Evolutionary conservation across 768 basidiomycete genomes (phyloP), one percentile per base, ranked within the genome.

Genomic region (Clitopilus hobsonii): DNA sequence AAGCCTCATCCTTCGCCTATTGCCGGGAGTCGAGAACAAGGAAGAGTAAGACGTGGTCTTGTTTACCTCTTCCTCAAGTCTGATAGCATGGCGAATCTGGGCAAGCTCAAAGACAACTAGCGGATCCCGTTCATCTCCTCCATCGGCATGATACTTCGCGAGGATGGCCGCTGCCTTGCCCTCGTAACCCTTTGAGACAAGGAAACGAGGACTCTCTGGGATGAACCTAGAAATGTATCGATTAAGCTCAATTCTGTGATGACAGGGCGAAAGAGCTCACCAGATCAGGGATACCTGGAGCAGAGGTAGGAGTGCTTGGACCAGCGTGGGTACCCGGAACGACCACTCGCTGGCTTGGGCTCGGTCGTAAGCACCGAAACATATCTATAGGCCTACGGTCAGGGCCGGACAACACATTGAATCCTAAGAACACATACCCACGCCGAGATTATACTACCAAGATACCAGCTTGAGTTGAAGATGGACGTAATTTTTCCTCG

Each of bases 391-490:
- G 48, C n/a, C n/a, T 50, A 48, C 51, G 51, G 22, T 16, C 54
- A 53, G 36, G 36, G 47, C 22, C 6, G 22, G 32, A 29, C 27
- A 41, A 8, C 38, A 27, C 6, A 22, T 18, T 24, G 54, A 52
- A 41, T 27, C 8, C 6, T 27, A 28, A 26, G 20, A 49, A 20
- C 32, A 61, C 65, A 47, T 62, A 71, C 71, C 70, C 73, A 79
- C 58, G 77, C 76, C 64, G 83, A 81, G 32, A 84, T 67, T 55
- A 88, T 84, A 56, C 84, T 84, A 8, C 89, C 89, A 29, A 85
- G 61, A 66, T 90, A 90, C 89, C 89, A 91, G 49, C 77, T 79
- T 0, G 85, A 77, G 68, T 91, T 90, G 67, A 85, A 89, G 54
- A 85, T 64, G 8, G 84, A 79, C 14, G 82, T 85, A 20, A 85